Base-by-base conservation (phyloP, 441 rosid species). In the Gossypium laxum region DNA sequence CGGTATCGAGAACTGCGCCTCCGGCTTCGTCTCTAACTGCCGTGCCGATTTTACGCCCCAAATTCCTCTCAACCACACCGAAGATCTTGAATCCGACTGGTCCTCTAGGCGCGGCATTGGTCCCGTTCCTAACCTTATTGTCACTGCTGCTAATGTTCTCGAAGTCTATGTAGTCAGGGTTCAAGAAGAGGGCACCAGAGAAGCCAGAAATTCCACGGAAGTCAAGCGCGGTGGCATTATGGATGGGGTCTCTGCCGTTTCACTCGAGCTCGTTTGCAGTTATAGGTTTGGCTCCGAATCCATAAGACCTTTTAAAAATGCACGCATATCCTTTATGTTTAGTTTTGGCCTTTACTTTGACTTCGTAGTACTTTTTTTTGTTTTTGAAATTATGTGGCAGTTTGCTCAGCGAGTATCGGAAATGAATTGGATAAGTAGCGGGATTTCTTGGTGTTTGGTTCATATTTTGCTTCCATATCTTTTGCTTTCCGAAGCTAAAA, bases 181-280 rank as follows among this genome's bases (percentile, higher is more conserved):
- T 70, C 97, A 85, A 18, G 94, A 92, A 74, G 97, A 91, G 65
- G 80, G 81, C 45, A 58, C 73, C 68, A 77, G 79, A 70, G 91
- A 85, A 74, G 71, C 82, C 59, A 82, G 84, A 69, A 82, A 12
- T 67, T 75, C 81, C 0, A 79, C 78, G 19, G 89, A 86, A 67
- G 69, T 79, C 26, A 88, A 82, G 82, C 98, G 95, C 18, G 88
- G 92, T 26, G 94, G 96, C 4, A 69, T 87, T 41, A 81, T 95
- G 86, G 96, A 92, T 57, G 90, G 97, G 26, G 82, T 94, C 72
- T 84, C 90, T 4, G 84, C 91, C n/a, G 95, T 83, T 71, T 84
- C 92, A 5, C 98, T 95, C n/a, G 99, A 92, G 80, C 95, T 95
- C 21, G 96, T 89, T 70, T 92, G 98, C 81, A 94, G 88, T 73